Evolutionary conservation across 305 asterid genomes (phyloP).

Genomic region (Fraxinus floribunda): DNA sequence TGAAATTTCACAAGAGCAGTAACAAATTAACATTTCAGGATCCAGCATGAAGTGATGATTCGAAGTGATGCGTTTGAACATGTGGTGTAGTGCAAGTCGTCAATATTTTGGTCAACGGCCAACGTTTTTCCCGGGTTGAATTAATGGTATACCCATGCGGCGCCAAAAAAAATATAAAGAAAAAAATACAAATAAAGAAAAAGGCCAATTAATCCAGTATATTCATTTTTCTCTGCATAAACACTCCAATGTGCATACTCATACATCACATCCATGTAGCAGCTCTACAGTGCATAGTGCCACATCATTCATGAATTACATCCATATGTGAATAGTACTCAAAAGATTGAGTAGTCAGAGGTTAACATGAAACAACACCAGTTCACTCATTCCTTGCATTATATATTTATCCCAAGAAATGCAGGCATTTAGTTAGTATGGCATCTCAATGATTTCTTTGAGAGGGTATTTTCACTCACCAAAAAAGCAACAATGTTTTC

Average conservation of each 20-base stretch:
- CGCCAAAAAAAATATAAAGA: no score
- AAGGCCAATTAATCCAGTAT: neutral
- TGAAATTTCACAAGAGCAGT: constrained; percentile 28
- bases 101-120: neutral
- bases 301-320: neutral
- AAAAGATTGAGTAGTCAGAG: neutral
- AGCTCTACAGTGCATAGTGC: neutral
- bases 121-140: neutral
- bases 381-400: neutral
- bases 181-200: no score
- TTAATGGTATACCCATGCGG: neutral
- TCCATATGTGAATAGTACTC: neutral
- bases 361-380: neutral
- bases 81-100: neutral
- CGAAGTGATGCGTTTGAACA: neutral
- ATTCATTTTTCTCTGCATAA: neutral
- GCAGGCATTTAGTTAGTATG: neutral
- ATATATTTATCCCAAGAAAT: neutral
- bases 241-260: neutral
- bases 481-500: neutral
- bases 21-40: constrained; percentile 7
- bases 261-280: neutral
- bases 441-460: neutral
- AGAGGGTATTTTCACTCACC: neutral
- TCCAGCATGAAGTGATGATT: constrained; percentile 11